These are phyloP conservation scores for Senna siamea DNA, from an alignment of 306 rosid species.

Conservation along the genomic window DNA sequence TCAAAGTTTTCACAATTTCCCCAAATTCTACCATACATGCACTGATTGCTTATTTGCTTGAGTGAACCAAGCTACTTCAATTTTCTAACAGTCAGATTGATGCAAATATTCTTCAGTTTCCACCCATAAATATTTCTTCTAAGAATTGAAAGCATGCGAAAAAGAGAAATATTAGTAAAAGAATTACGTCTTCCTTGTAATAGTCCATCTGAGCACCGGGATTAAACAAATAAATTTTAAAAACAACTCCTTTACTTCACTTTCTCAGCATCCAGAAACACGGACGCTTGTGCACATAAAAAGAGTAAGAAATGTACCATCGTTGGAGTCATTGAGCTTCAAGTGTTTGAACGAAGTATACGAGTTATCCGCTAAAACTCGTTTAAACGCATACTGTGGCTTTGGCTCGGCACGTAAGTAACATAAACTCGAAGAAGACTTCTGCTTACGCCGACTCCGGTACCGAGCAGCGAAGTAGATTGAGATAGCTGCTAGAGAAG, in stretches of 20 bases:
- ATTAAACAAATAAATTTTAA: conserved; percentile 1
- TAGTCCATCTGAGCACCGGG: background rate
- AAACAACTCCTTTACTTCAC: background rate
- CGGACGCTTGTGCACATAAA: background rate
- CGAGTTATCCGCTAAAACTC: conserved; percentile 80
- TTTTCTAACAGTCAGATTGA: background rate
- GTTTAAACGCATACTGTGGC: conserved; percentile 74
- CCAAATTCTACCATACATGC: conserved; percentile 1
- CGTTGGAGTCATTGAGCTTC: conserved; percentile 36
- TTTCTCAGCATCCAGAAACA: conserved; percentile 23
- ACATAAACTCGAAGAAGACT: conserved; percentile 52
- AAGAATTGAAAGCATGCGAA: background rate
- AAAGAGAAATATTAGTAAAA: background rate
- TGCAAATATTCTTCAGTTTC: background rate
- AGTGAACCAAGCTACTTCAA: conserved; percentile 12
- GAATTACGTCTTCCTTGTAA: background rate
- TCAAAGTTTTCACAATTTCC: conserved; percentile 1
- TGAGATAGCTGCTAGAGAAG: conserved; percentile 61
- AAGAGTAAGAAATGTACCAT: conserved; percentile 40
- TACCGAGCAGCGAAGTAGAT: conserved; percentile 50
- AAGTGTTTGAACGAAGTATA: conserved; percentile 73
- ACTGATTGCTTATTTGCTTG: conserved; percentile 16
- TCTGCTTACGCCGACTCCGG: conserved; percentile 47
- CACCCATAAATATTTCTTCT: background rate
- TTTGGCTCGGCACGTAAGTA: conserved; percentile 65